phyloP scores from a whole-genome alignment of 768 basidiomycete genomes.

The Scleroderma bovista region DNA sequence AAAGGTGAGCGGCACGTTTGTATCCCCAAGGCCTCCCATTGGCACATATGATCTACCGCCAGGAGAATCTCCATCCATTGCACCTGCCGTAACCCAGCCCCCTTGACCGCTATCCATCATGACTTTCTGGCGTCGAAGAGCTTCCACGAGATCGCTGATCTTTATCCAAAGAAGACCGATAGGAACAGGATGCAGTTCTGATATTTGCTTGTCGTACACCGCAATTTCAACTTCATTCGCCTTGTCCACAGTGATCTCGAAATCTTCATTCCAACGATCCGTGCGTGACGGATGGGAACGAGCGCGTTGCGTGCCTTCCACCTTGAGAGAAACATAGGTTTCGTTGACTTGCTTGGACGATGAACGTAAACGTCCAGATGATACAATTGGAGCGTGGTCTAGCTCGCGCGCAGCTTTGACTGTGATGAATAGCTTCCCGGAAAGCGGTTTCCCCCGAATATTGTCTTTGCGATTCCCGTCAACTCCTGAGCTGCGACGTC shows the following conservation, averaged over 20 bases:
- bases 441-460: constrained; percentile 87
- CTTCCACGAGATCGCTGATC: constrained; percentile 91
- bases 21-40: constrained; percentile 42
- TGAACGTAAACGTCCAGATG: constrained; percentile 58
- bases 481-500: constrained; percentile 36
- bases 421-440: constrained; percentile 86
- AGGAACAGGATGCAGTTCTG: constrained; percentile 75
- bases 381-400: constrained; percentile 81
- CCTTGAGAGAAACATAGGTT: constrained; percentile 89
- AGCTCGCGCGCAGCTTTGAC: constrained; percentile 89
- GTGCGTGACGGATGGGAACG: constrained; percentile 89
- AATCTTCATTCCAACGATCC: constrained; percentile 97
- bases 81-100: constrained; percentile 94
- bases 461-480: constrained; percentile 91
- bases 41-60: constrained; percentile 45
- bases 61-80: constrained; percentile 64
- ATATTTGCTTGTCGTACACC: constrained; percentile 86
- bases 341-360: constrained; percentile 75
- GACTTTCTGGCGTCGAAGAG: constrained; percentile 87
- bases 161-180: constrained; percentile 95
- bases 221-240: constrained; percentile 98
- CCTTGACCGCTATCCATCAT: constrained; percentile 80
- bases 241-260: constrained; percentile 94
- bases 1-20: constrained; percentile 36
- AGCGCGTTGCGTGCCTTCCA: constrained; percentile 91